Evolutionary conservation across 345 rosid species (phyloP), one percentile per base, ranked within the genome.

Genomic region (Moringa oleifera): DNA sequence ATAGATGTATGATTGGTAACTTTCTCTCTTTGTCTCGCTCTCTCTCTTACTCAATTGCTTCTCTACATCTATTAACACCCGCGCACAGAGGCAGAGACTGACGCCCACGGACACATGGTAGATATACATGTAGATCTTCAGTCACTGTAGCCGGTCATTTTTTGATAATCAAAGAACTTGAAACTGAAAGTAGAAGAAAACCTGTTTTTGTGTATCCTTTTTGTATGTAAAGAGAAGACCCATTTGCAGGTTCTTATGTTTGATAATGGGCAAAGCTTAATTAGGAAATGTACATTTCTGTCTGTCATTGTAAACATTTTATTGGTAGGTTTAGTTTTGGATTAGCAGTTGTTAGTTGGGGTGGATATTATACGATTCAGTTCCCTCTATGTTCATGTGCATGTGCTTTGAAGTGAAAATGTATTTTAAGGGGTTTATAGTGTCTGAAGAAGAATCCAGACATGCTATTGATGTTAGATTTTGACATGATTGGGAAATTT

Each of bases 1-100:
- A 50, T 57, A 21, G 65, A 66, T 69, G 57, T 22, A 25, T 23
- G 50, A 59, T 62, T 51, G 73, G 75, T 78, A 69, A 49, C 11
- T 53, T 23, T n/a, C n/a, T n/a, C n/a, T n/a, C n/a, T n/a, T n/a
- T n/a, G n/a, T n/a, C n/a, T n/a, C n/a, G n/a, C n/a, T n/a, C n/a
- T 57, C 51, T 62, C 28, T 55, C 64, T 60, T 67, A 49, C 33
- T 57, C 63, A 70, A 31, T 37, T 24, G 22, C 11, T 50, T 50
- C 49, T 51, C 24, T 53, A 12, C 62, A 7, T 49, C 37, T 33
- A 5, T 33, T 33, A 5, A 4, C 37, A 4, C 37, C 5, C 11
- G 5, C 37, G 6, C 6, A 11, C 11, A 33, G 5, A 33, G 5
- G 11, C 11, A 33, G 5, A 33, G 5, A 33, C 11, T 4, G 5